phyloP scores from a whole-genome alignment of 192 early-diverging fungal species.

The Umbelopsis sp. region DNA sequence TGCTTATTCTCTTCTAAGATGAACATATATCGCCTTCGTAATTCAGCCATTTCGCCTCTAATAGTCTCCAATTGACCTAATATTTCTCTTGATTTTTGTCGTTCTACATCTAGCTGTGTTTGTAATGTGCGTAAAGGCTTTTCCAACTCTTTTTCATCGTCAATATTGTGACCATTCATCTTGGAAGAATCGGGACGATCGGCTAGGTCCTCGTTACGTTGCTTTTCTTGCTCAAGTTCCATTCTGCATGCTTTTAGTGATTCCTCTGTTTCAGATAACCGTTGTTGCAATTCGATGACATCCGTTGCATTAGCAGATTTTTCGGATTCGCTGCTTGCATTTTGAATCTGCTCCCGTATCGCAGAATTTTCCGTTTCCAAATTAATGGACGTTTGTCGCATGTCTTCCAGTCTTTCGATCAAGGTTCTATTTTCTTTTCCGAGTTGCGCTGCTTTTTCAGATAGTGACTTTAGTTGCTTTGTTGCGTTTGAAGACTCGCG shows the following conservation, averaged over 20 bases:
- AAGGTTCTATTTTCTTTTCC: conserved; percentile 15
- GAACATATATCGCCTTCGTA: conserved; percentile 20
- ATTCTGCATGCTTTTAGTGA: not conserved
- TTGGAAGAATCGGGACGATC: not conserved
- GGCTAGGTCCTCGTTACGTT: not conserved
- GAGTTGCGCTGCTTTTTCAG: not conserved
- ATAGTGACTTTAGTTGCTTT: not conserved
- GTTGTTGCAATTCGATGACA: not conserved
- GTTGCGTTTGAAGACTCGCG: not conserved
- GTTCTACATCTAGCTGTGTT: not conserved
- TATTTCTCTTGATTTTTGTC: not conserved
- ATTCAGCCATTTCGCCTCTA: conserved; percentile 2
- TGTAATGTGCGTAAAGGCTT: not conserved
- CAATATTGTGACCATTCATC: not conserved
- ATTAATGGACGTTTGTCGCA: not conserved
- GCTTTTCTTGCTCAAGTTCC: not conserved
- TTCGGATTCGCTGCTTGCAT: not conserved
- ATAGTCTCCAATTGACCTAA: conserved; percentile 10
- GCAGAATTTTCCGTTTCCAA: not conserved
- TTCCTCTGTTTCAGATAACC: not conserved
- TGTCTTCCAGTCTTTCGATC: not conserved
- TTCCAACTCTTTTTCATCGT: not conserved
- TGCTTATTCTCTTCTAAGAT: conserved; percentile 27
- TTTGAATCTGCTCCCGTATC: not conserved
- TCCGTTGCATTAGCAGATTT: not conserved